Percentiles rank a stretch among this genome's conserved stretches.
Conservation (phyloP, 2,329 filamentous ascomycete species). For the Alternaria burnsii region DNA sequence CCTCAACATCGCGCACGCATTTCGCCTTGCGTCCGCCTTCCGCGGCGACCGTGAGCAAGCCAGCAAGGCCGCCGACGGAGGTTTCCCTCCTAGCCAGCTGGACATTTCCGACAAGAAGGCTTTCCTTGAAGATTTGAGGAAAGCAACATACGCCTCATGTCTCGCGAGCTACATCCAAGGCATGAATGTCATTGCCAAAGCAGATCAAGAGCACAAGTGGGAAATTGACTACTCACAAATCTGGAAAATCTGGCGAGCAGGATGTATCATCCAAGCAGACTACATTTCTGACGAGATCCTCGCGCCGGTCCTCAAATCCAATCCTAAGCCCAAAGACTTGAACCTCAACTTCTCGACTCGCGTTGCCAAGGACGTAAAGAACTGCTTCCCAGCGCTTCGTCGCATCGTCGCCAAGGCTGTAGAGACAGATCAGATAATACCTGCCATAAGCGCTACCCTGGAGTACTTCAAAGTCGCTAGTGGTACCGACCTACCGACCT, state of each 20-base stretch:
- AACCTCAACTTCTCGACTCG: constrained; percentile 53
- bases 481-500: constrained; percentile 68
- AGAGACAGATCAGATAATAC: constrained; percentile 67
- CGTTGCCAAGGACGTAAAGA: constrained; percentile 64
- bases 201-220: constrained; percentile 68
- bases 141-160: constrained; percentile 69
- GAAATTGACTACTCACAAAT: constrained; percentile 61
- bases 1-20: constrained; percentile 68
- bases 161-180: constrained; percentile 72
- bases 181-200: constrained; percentile 68
- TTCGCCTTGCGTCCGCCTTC: constrained; percentile 71
- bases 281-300: constrained; percentile 68
- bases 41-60: constrained; percentile 63
- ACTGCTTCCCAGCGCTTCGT: constrained; percentile 62
- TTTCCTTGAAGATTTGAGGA: constrained; percentile 67
- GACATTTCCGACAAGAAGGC: constrained; percentile 43
- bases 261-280: constrained; percentile 76
- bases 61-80: constrained; percentile 57
- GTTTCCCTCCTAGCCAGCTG: constrained; percentile 52
- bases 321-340: constrained; percentile 54
- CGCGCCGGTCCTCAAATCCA: constrained; percentile 53
- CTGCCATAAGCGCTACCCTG: constrained; percentile 67
- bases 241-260: constrained; percentile 71
- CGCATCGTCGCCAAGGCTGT: constrained; percentile 63
- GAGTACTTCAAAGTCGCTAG: constrained; percentile 73